phyloP scores from a whole-genome alignment of 2,329 filamentous ascomycete genomes.

The Fusarium floridanum region DNA sequence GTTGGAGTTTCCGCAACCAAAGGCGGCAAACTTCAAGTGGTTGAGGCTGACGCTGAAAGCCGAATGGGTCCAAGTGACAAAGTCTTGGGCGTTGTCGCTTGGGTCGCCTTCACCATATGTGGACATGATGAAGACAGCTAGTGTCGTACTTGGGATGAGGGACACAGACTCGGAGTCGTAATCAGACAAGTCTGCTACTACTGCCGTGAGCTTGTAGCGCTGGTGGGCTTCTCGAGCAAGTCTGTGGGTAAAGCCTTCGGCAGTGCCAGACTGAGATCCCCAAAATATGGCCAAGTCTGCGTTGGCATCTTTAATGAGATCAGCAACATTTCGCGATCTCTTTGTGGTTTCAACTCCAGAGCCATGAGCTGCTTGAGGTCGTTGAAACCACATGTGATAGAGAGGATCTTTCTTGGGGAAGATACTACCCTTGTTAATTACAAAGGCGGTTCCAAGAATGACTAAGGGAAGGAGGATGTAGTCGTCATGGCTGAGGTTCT shows the following conservation, averaged over 20 bases:
- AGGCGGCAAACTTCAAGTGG: neutral
- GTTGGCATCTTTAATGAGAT: neutral
- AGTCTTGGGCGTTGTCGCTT: neutral
- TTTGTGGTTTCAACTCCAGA: neutral
- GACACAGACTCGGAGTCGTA: neutral
- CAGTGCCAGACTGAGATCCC: neutral
- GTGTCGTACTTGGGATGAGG: neutral
- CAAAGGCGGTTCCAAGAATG: neutral
- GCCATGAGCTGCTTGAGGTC: neutral
- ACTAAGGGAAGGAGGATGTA: conserved; percentile 13
- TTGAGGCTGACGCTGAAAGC: neutral
- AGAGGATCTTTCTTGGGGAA: neutral
- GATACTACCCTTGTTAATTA: neutral
- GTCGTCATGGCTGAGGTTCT: conserved; percentile 5
- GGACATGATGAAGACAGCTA: neutral
- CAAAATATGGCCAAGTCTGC: neutral
- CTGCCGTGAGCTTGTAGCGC: neutral
- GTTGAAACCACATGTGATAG: neutral
- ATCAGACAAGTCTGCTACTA: neutral
- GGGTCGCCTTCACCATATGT: neutral
- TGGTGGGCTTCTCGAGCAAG: neutral
- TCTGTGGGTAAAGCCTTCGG: neutral
- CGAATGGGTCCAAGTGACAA: neutral
- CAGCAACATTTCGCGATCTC: neutral
- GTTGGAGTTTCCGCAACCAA: neutral